Evolutionary conservation across 306 rosid species (phyloP).

Genomic region (Quercus engelmannii): DNA sequence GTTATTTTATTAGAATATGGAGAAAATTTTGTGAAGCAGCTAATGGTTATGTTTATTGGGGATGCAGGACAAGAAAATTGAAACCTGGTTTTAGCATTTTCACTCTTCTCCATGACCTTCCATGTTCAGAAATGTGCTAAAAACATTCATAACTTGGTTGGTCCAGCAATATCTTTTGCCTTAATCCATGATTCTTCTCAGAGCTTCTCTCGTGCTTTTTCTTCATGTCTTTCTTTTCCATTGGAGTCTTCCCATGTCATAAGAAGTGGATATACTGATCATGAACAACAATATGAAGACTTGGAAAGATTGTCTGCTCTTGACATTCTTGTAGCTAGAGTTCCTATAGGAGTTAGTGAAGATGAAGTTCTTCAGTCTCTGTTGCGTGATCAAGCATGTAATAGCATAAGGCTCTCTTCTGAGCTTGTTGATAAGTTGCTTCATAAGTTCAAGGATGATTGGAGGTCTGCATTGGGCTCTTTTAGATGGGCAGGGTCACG

Average conservation of each 20-base stretch:
- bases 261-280: constrained; percentile 23
- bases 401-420: constrained; percentile 37
- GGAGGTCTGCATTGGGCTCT: constrained; percentile 80
- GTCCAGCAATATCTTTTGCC: constrained; percentile 19
- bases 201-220: constrained; percentile 6
- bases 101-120: constrained; percentile 1
- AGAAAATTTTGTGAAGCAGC: too few species aligned
- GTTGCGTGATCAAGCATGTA: constrained; percentile 38
- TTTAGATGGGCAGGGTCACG: constrained; percentile 71
- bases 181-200: constrained; percentile 18
- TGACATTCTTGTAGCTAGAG: constrained; percentile 48
- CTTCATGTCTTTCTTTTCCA: constrained; percentile 16
- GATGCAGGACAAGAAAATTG: constrained; percentile 14
- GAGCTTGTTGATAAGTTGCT: constrained; percentile 46
- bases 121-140: constrained; percentile 5
- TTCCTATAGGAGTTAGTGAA: constrained; percentile 43
- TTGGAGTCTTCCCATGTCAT: constrained; percentile 1
- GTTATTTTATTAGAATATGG: too few species aligned
- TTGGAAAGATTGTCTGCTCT: constrained; percentile 24
- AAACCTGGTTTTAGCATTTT: not conserved
- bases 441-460: constrained; percentile 68
- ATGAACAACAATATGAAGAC: constrained; percentile 26
- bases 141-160: not conserved
- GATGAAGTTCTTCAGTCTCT: constrained; percentile 55
- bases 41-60: not conserved